Evolutionary conservation across 2,329 filamentous ascomycete species (phyloP).

Genomic region (Chalara sp.): DNA sequence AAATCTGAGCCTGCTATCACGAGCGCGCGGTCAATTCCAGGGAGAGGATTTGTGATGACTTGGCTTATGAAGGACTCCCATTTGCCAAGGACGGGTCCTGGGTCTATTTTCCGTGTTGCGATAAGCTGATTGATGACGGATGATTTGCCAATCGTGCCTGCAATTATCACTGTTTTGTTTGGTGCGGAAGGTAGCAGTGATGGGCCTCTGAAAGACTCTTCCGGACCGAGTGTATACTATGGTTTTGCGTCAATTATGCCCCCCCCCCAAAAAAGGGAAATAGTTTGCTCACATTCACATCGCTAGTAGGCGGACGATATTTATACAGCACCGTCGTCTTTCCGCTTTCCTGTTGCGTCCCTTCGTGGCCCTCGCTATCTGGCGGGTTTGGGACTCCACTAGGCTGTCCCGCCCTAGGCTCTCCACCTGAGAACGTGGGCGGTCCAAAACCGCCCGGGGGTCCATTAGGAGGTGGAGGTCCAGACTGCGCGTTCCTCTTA

Average conservation of each 20-base stretch:
- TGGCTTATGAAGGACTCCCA: conserved; percentile 65
- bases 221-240: conserved; percentile 37
- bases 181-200: conserved; percentile 24
- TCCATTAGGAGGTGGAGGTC: background rate
- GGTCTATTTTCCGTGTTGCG: conserved; percentile 47
- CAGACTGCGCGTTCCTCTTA: no score
- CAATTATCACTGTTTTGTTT: conserved; percentile 54
- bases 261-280: background rate
- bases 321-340: conserved; percentile 21
- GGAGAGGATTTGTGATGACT: conserved; percentile 49
- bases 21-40: conserved; percentile 49
- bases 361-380: conserved; percentile 8
- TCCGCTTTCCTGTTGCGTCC: conserved; percentile 2
- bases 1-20: conserved; percentile 63
- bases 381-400: no score
- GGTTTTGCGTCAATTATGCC: background rate
- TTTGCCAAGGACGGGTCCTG: conserved; percentile 48
- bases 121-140: conserved; percentile 53
- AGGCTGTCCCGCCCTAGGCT: background rate
- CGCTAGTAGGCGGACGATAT: conserved; percentile 18
- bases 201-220: conserved; percentile 38
- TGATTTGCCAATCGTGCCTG: conserved; percentile 61
- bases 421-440: background rate
- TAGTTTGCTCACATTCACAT: conserved; percentile 20
- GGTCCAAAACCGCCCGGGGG: background rate